A percentile compares a stretch with the other conserved stretches of the same genome.
Evolutionary conservation across 2,329 filamentous ascomycete genomes (phyloP).

Genomic region (Colletotrichum trifolii): DNA sequence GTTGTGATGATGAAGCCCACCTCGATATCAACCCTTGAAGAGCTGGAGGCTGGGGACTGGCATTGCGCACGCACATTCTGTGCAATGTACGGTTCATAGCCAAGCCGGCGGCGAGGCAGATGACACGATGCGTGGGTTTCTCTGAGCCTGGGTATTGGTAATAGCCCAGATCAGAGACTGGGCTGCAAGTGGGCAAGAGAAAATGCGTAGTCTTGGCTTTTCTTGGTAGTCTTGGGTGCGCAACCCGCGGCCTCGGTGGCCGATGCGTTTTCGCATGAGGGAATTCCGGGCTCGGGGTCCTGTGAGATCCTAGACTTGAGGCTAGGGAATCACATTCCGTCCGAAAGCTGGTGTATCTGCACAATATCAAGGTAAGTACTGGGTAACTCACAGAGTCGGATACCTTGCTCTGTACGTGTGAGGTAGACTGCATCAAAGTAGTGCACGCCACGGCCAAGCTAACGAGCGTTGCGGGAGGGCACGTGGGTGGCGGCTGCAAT

Average conservation of each 20-base stretch:
- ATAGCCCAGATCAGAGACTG: not conserved
- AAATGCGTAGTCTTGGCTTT: constrained; percentile 26
- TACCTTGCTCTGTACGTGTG: no score
- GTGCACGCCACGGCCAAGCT: no score
- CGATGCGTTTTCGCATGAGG: constrained; percentile 10
- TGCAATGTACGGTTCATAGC: constrained; percentile 9
- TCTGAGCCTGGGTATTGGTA: not conserved
- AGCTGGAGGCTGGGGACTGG: not conserved
- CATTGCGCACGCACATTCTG: not conserved
- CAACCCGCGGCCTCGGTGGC: constrained; percentile 22
- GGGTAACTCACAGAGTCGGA: not conserved
- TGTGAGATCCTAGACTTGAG: constrained; percentile 4
- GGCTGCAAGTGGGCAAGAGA: not conserved
- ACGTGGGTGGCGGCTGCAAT: no score
- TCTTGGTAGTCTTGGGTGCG: constrained; percentile 18
- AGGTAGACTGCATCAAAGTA: no score
- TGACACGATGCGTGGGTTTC: constrained; percentile 10
- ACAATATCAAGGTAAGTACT: not conserved
- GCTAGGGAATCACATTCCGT: not conserved
- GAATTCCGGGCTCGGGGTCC: constrained; percentile 16
- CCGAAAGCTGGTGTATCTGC: not conserved
- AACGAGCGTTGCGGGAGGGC: no score
- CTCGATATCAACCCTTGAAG: constrained; percentile 2
- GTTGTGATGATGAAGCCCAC: constrained; percentile 1
- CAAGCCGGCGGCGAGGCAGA: constrained; percentile 8